A percentile compares a stretch with the other conserved stretches of the same genome.
Conservation (phyloP, 192 early-diverging fungal genomes). For the Polychytrium aggregatum region DNA sequence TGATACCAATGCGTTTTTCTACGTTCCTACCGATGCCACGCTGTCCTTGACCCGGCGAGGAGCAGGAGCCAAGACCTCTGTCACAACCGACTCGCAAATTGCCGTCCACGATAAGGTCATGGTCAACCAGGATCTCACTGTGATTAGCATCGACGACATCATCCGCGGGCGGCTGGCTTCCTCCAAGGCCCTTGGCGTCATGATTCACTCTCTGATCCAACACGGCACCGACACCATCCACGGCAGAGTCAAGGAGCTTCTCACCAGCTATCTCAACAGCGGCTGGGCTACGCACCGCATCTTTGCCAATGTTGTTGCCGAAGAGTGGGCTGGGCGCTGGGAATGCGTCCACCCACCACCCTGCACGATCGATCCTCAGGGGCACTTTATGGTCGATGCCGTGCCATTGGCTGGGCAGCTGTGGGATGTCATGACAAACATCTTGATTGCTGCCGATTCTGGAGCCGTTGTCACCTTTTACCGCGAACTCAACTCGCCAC, state of each 20-base stretch:
- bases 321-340: constrained; percentile 57
- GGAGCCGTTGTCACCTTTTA: constrained; percentile 46
- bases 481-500: constrained; percentile 47
- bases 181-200: constrained; percentile 65
- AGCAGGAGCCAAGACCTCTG: too few species aligned
- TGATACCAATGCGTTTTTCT: too few species aligned
- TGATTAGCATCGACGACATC: constrained; percentile 65
- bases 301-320: constrained; percentile 60
- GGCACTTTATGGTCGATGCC: constrained; percentile 15
- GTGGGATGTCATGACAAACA: constrained; percentile 41
- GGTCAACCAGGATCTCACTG: constrained; percentile 78
- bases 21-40: too few species aligned
- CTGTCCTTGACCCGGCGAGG: too few species aligned
- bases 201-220: constrained; percentile 47
- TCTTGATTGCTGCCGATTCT: constrained; percentile 38
- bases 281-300: constrained; percentile 68
- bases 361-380: constrained; percentile 8
- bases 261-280: constrained; percentile 54
- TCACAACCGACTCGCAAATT: too few species aligned
- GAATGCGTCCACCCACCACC: too few species aligned
- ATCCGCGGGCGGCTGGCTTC: constrained; percentile 70
- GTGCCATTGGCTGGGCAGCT: constrained; percentile 36
- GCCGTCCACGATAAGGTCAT: constrained; percentile 78
- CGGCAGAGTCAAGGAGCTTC: constrained; percentile 24
- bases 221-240: not conserved